These are phyloP conservation scores for Magnaporthiopsis rhizophila DNA, from an alignment of 2,329 filamentous ascomycete species.

Conservation along the genomic window DNA sequence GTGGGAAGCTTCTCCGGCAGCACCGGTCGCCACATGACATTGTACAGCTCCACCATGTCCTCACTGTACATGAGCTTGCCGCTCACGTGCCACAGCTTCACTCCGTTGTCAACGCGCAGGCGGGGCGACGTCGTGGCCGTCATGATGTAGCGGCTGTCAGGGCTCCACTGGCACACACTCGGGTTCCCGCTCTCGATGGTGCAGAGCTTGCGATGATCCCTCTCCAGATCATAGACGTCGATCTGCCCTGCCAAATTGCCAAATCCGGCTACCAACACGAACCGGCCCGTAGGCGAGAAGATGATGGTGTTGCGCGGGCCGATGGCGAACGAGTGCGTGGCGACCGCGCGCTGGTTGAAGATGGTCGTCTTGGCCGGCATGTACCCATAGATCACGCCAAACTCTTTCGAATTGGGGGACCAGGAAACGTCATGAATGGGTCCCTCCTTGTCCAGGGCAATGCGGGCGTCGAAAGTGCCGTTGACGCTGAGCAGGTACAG, in stretches of 20 bases:
- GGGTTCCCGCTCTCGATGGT: slow-evolving; percentile 95
- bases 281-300: slow-evolving; percentile 89
- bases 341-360: slow-evolving; percentile 81
- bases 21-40: slow-evolving; percentile 80
- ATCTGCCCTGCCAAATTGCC: slow-evolving; percentile 96
- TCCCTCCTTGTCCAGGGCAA: slow-evolving; percentile 91
- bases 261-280: slow-evolving; percentile 90
- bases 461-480: slow-evolving; percentile 84
- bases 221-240: slow-evolving; percentile 93
- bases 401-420: slow-evolving; percentile 96
- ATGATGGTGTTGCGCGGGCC: slow-evolving; percentile 88
- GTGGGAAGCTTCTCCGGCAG: slow-evolving; percentile 44
- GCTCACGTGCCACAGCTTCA: slow-evolving; percentile 89
- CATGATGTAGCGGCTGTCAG: slow-evolving; percentile 90
- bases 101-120: slow-evolving; percentile 90
- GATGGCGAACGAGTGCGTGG: slow-evolving; percentile 78
- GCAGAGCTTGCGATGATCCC: slow-evolving; percentile 84
- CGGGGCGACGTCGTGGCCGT: slow-evolving; percentile 96
- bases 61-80: slow-evolving; percentile 95
- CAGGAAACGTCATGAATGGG: slow-evolving; percentile 95
- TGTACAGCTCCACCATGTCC: slow-evolving; percentile 90
- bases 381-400: slow-evolving; percentile 94
- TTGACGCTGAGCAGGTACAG: slow-evolving; percentile 91
- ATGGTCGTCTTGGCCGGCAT: slow-evolving; percentile 99
- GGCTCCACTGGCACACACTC: slow-evolving; percentile 94